These are phyloP conservation scores for Nadsonia starkeyi-henricii DNA, from an alignment of 1,139 yeast genomes.

Conservation along the genomic window DNA sequence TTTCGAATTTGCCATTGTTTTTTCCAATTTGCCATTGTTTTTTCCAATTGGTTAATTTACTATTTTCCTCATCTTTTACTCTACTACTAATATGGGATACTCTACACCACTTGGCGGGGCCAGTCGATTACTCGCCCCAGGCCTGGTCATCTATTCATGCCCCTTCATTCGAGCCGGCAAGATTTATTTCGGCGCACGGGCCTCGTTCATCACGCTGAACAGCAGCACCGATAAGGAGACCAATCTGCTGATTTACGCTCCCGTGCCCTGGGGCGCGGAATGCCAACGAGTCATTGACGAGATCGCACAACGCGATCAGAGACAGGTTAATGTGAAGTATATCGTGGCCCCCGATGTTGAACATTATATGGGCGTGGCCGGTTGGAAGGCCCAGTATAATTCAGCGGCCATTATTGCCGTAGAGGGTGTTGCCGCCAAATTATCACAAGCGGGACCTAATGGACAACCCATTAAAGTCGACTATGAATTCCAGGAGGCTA, in stretches of 20 bases:
- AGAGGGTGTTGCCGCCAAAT: slow-evolving; percentile 25
- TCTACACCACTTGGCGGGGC: slow-evolving; percentile 28
- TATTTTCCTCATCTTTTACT: too few species aligned
- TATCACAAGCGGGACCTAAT: slow-evolving; percentile 16
- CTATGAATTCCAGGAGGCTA: slow-evolving; percentile 24
- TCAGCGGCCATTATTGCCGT: slow-evolving; percentile 40
- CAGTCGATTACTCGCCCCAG: slow-evolving; percentile 32
- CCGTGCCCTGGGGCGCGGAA: slow-evolving; percentile 41
- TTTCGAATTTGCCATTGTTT: too few species aligned
- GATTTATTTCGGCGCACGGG: slow-evolving; percentile 36
- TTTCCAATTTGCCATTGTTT: too few species aligned
- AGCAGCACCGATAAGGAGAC: slow-evolving; percentile 12
- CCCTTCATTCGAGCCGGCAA: slow-evolving; percentile 12
- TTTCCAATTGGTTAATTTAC: too few species aligned
- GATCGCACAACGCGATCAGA: slow-evolving; percentile 26
- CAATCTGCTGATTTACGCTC: slow-evolving; percentile 39
- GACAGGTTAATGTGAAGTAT: slow-evolving; percentile 16
- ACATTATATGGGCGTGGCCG: slow-evolving; percentile 25
- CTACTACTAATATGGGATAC: slow-evolving; percentile 6
- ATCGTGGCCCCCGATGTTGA: slow-evolving; percentile 21
- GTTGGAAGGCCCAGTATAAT: slow-evolving; percentile 36
- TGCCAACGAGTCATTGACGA: slow-evolving; percentile 29
- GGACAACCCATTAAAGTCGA: slow-evolving; percentile 27
- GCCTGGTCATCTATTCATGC: slow-evolving; percentile 34
- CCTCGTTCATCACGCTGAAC: slow-evolving; percentile 33